These are phyloP conservation scores for sweet orange (Citrus sinensis) DNA, from an alignment of 345 rosid species.

Conservation along the genomic window DNA sequence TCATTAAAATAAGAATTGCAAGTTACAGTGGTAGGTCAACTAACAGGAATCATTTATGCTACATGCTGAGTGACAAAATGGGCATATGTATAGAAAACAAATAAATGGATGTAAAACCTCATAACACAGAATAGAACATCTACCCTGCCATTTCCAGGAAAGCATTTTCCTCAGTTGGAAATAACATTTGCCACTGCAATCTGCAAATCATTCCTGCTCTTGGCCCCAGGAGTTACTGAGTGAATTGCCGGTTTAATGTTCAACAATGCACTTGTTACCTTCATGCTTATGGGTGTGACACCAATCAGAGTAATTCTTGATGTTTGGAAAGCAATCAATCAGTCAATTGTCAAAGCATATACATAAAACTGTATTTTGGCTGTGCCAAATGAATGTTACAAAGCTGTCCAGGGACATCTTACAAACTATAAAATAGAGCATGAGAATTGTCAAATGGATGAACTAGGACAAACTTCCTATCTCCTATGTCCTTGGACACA, in stretches of 20 bases:
- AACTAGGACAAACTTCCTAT: background rate
- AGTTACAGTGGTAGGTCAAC: background rate
- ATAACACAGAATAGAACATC: too few relatives aligned
- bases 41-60: background rate
- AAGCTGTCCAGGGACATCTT: slow-evolving; percentile 1
- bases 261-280: background rate
- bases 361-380: background rate
- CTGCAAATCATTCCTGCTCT: background rate
- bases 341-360: background rate
- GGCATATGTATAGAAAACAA: background rate
- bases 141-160: too few relatives aligned
- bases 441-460: background rate
- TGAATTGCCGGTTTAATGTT: background rate
- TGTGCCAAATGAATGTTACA: background rate
- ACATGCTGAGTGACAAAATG: background rate
- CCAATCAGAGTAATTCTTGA: background rate
- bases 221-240: background rate
- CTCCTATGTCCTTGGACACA: background rate
- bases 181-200: background rate
- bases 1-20: background rate
- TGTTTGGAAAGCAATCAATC: background rate
- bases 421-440: background rate
- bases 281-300: background rate
- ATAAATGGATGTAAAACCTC: background rate
- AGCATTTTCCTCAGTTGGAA: background rate